These are phyloP conservation scores for Lachancea thermotolerans DNA, from an alignment of 805 yeast genomes.

Conservation along the genomic window DNA sequence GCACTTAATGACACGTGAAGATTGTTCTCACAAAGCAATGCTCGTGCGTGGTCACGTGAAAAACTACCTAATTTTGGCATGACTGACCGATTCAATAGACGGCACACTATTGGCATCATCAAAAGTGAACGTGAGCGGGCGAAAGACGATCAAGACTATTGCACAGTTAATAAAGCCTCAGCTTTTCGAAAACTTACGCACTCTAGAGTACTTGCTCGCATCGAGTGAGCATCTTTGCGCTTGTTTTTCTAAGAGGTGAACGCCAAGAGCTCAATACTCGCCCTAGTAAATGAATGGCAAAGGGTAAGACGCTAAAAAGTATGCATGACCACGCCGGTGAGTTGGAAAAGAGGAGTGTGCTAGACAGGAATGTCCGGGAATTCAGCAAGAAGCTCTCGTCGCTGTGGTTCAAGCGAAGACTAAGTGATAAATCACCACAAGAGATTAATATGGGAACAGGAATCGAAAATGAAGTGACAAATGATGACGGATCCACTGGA, in stretches of 20 bases:
- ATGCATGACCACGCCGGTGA: neutral
- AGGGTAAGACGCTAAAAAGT: neutral
- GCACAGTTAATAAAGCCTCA: too few relatives aligned
- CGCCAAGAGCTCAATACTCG: neutral
- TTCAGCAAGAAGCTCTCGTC: neutral
- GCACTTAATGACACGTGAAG: neutral
- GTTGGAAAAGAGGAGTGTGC: neutral
- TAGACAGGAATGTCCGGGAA: neutral
- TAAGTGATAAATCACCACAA: neutral
- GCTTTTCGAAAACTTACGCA: too few relatives aligned
- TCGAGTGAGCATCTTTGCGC: too few relatives aligned
- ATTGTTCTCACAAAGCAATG: too few relatives aligned
- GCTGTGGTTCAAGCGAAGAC: neutral
- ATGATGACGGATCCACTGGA: neutral
- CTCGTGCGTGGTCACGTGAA: too few relatives aligned
- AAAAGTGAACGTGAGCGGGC: too few relatives aligned
- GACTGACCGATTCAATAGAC: too few relatives aligned
- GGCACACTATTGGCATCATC: too few relatives aligned
- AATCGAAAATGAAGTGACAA: neutral
- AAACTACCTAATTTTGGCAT: too few relatives aligned
- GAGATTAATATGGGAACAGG: neutral
- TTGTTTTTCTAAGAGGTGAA: too few relatives aligned
- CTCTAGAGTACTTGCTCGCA: too few relatives aligned
- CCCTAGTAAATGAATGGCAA: neutral
- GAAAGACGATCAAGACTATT: too few relatives aligned